Evolutionary conservation across 306 rosid genomes (phyloP).

Genomic region (Styphnolobium japonicum): DNA sequence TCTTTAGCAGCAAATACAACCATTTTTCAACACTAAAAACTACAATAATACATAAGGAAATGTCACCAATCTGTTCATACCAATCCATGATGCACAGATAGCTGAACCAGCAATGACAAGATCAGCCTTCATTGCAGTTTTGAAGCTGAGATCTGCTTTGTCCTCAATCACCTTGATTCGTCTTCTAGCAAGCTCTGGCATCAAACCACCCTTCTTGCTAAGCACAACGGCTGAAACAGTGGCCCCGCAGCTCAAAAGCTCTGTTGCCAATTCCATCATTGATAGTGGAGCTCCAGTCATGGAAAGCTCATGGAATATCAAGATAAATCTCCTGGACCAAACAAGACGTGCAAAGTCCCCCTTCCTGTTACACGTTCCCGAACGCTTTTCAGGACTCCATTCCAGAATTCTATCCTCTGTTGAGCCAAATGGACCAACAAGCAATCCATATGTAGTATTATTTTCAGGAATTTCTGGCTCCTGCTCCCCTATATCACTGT

Average conservation of each 20-base stretch:
- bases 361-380: conserved; percentile 93
- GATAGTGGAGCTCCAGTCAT: conserved; percentile 98
- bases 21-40: neutral
- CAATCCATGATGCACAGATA: conserved; percentile 95
- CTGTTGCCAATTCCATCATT: conserved; percentile 96
- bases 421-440: conserved; percentile 84
- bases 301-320: conserved; percentile 91
- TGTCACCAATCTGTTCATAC: conserved; percentile 46
- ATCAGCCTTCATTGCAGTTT: conserved; percentile 97
- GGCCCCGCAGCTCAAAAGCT: conserved; percentile 97
- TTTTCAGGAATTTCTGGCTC: conserved; percentile 72
- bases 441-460: conserved; percentile 74
- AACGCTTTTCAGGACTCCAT: conserved; percentile 89
- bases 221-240: conserved; percentile 92
- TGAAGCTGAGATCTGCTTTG: conserved; percentile 83
- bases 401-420: conserved; percentile 74
- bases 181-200: conserved; percentile 89
- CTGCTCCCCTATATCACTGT: conserved; percentile 51
- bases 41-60: neutral
- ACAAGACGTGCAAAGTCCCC: conserved; percentile 89
- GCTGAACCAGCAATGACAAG: conserved; percentile 96
- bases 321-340: conserved; percentile 93
- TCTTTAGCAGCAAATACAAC: neutral
- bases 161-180: conserved; percentile 91
- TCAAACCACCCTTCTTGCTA: conserved; percentile 94